Evolutionary conservation across 1,139 yeast species (phyloP), one percentile per base, ranked within the genome.

Genomic region (Hemisphaericaspora subhashii): DNA sequence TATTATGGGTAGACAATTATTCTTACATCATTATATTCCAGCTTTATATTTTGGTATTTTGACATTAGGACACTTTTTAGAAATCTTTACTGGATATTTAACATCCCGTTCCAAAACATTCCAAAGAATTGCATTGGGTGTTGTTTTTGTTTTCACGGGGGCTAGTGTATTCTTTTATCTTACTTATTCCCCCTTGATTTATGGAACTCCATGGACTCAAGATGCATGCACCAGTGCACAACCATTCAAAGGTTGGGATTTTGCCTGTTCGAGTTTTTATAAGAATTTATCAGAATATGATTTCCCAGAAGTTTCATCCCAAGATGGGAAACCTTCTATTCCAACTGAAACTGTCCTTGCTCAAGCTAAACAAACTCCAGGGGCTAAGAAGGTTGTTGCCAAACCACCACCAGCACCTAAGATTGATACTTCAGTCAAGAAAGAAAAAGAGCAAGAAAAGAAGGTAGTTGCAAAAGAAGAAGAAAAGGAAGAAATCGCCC

Each of bases 1-100:
- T 71, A 70, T 92, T 46, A 90, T 90, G 98, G 92, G 85, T 21
- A 83, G 98, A 64, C 98, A 89, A 66, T 68, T 92, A 63, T 90
- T 90, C 70, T 71, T 92, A 54, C 97, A 90, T 60, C 98, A 90
- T 62, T 90, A 92, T 61, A 70, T 92, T 50, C 96, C 96, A 40
- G 85, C 96, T 3, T 79, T 86, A 37, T 92, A 89, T 67, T 90
- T 92, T 63, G 95, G 92, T 33, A 74, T 90, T 40, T 73, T 92
- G 50, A 89, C 90, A 0, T 67, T 92, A 44, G 92, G 94, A 20
- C 96, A 89, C 58, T 72, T 79, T 43, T 75, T 89, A 51, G 96
- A 92, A 57, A 69, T 88, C 40, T 46, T 85, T 37, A 75, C 79
- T 32, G 69, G 77, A 15, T 71, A 72, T 59, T 38, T 63, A 33